A percentile compares a stretch with the other conserved stretches of the same genome.
Evolutionary conservation across 345 rosid genomes (phyloP).

Genomic region (Erysimum cheiranthoides): DNA sequence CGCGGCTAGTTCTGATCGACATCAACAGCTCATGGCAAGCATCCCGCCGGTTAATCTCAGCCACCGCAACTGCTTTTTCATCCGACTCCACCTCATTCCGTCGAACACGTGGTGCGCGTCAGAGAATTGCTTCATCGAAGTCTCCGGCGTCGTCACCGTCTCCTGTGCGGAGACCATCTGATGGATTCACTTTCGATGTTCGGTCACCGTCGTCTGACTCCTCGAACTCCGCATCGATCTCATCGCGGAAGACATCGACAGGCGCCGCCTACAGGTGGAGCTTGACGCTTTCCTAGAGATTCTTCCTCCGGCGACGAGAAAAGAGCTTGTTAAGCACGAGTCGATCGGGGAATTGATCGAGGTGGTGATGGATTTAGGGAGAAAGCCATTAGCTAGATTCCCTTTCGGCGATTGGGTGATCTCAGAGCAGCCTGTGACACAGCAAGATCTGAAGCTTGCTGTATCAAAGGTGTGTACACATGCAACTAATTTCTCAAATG

Average conservation of each 20-base stretch:
- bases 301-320: slow-evolving; percentile 71
- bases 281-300: slow-evolving; percentile 76
- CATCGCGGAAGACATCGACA: slow-evolving; percentile 36
- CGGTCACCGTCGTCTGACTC: slow-evolving; percentile 43
- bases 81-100: slow-evolving; percentile 64
- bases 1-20: slow-evolving; percentile 71
- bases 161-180: slow-evolving; percentile 53
- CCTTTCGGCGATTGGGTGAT: slow-evolving; percentile 95
- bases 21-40: slow-evolving; percentile 72
- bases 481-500: slow-evolving; percentile 25
- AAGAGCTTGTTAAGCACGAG: slow-evolving; percentile 57
- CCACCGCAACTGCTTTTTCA: slow-evolving; percentile 64
- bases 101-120: slow-evolving; percentile 60
- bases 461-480: slow-evolving; percentile 67
- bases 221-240: slow-evolving; percentile 47
- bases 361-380: slow-evolving; percentile 93
- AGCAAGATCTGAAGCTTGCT: slow-evolving; percentile 79
- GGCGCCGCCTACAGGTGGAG: slow-evolving; percentile 50
- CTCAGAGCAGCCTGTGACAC: slow-evolving; percentile 66
- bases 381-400: slow-evolving; percentile 89
- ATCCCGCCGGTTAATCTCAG: slow-evolving; percentile 51
- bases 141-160: slow-evolving; percentile 49
- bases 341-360: slow-evolving; percentile 79
- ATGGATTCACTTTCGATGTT: slow-evolving; percentile 63
- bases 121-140: slow-evolving; percentile 52